These are phyloP conservation scores for Cyclotella choctawhatcheeana DNA, from an alignment of 108 stramenopile species.

Conservation along the genomic window DNA sequence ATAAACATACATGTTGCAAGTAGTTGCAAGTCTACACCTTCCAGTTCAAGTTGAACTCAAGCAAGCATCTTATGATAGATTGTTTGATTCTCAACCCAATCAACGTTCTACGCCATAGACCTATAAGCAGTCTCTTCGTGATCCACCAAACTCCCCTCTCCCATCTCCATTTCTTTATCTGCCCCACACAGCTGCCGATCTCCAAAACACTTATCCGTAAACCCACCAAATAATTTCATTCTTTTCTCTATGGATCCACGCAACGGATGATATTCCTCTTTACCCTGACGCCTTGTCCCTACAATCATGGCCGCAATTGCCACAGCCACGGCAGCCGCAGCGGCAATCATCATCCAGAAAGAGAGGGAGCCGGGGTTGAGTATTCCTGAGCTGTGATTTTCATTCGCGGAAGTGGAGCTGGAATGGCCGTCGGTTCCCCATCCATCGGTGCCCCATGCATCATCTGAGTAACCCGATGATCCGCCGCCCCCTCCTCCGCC, in stretches of 20 bases:
- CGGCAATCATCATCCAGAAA: constrained; percentile 42
- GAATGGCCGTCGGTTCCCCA: neutral
- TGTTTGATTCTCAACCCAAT: too few relatives aligned
- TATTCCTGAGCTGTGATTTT: neutral
- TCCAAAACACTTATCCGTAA: constrained; percentile 47
- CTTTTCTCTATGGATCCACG: constrained; percentile 37
- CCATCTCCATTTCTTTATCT: constrained; percentile 14
- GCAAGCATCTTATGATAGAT: too few relatives aligned
- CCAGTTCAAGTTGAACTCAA: too few relatives aligned
- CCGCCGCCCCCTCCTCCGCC: constrained; percentile 2
- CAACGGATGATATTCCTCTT: constrained; percentile 40
- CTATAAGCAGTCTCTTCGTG: too few relatives aligned
- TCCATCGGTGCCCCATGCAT: too few relatives aligned
- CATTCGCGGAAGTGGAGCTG: neutral
- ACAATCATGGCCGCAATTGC: constrained; percentile 44
- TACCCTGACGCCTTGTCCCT: constrained; percentile 35
- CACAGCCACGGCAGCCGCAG: constrained; percentile 31
- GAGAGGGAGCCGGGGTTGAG: neutral
- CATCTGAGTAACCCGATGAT: neutral
- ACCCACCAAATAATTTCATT: constrained; percentile 47
- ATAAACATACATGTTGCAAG: neutral
- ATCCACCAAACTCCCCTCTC: neutral
- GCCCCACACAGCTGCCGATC: constrained; percentile 41
- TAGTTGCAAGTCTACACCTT: too few relatives aligned
- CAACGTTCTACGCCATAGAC: too few relatives aligned